phyloP scores from a whole-genome alignment of 352 stramenopile genomes.

The Blastocystis sp. region DNA sequence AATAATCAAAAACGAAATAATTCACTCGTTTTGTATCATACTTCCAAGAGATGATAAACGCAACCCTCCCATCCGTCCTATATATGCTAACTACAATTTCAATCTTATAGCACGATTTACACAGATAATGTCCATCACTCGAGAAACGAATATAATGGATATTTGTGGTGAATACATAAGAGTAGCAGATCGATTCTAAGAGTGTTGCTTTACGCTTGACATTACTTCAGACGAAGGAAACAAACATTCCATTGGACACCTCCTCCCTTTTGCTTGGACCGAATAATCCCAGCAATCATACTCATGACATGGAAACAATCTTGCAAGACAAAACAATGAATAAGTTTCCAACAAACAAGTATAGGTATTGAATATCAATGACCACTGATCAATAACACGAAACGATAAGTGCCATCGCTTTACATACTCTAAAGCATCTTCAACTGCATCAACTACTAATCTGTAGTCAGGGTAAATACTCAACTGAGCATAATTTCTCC shows the following conservation, averaged over 20 bases:
- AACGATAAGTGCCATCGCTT: neutral
- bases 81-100: neutral
- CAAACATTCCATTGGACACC: slow-evolving; percentile 13
- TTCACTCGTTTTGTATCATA: neutral
- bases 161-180: neutral
- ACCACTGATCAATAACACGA: neutral
- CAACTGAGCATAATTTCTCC: neutral
- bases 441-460: neutral
- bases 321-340: neutral
- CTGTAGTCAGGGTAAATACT: neutral
- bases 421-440: neutral
- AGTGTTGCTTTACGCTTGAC: neutral
- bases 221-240: neutral
- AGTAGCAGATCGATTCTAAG: neutral
- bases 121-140: neutral
- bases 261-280: neutral
- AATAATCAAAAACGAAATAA: neutral
- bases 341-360: neutral
- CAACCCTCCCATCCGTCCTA: neutral
- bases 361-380: neutral
- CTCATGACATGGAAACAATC: neutral
- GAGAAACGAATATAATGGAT: neutral
- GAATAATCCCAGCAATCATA: neutral
- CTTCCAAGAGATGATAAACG: neutral
- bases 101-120: neutral